Conservation (phyloP, 108 stramenopile species). For the Nitzschia putrida region DNA sequence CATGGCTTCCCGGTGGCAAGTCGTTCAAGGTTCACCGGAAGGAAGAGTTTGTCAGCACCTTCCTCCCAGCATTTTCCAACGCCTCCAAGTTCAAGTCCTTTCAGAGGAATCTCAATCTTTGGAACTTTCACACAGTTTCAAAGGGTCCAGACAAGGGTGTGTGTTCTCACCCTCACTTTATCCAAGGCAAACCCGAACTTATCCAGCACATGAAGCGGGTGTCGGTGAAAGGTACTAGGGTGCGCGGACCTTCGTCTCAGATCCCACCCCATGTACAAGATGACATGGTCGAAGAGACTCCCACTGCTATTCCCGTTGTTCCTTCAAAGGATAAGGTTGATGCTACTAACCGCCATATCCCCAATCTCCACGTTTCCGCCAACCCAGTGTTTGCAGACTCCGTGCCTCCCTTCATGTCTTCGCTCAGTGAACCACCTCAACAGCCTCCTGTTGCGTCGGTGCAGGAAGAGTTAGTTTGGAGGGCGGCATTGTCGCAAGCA, state of each 20-base stretch:
- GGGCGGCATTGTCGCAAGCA: not conserved
- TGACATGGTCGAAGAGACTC: not conserved
- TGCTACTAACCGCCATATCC: too few species aligned
- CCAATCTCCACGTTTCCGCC: too few species aligned
- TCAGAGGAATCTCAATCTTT: constrained; percentile 59
- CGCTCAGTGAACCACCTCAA: too few species aligned
- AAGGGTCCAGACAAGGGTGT: constrained; percentile 61
- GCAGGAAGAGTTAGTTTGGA: not conserved
- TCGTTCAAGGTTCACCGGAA: constrained; percentile 68
- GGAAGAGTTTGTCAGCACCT: constrained; percentile 49
- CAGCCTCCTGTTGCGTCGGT: not conserved
- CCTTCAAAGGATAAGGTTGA: not conserved
- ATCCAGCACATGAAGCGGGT: constrained; percentile 24
- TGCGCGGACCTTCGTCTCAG: not conserved
- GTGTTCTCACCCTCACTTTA: constrained; percentile 26
- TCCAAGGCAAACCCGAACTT: constrained; percentile 23
- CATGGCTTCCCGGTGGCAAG: constrained; percentile 57
- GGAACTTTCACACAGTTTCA: constrained; percentile 46
- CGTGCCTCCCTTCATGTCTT: too few species aligned
- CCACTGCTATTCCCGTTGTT: not conserved
- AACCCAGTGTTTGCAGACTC: too few species aligned
- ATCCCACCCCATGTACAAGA: not conserved
- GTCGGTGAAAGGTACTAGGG: constrained; percentile 2
- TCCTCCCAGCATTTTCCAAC: constrained; percentile 52
- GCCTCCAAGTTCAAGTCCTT: constrained; percentile 64